phyloP scores from a whole-genome alignment of 768 basidiomycete species.

The Boletales sp. region DNA sequence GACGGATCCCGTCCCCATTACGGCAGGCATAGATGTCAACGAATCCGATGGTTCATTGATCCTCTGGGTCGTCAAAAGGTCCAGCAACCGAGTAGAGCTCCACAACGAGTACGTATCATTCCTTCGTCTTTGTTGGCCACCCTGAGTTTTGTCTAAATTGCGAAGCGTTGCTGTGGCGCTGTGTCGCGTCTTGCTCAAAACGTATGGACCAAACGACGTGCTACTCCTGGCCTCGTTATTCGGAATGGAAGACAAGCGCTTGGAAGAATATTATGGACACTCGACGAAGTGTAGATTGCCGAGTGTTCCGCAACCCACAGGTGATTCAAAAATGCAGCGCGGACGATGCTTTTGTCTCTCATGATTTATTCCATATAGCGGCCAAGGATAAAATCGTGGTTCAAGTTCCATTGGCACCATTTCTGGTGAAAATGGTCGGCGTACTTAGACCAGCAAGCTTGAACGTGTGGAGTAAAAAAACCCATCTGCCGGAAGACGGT shows the following conservation, averaged over 20 bases:
- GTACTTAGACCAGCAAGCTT: not conserved
- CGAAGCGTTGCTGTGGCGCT: conserved; percentile 9
- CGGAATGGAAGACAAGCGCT: not conserved
- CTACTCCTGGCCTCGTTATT: conserved; percentile 12
- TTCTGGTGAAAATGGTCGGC: not conserved
- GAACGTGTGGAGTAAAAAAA: not conserved
- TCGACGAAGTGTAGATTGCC: not conserved
- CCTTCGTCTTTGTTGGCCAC: not conserved
- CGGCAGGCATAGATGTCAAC: conserved; percentile 2
- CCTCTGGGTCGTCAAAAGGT: conserved; percentile 8
- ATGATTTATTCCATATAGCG: not conserved
- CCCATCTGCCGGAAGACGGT: not conserved
- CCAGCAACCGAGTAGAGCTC: not conserved
- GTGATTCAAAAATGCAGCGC: not conserved
- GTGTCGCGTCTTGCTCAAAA: conserved; percentile 10
- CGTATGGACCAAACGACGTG: conserved; percentile 8
- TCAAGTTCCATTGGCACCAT: not conserved
- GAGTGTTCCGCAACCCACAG: not conserved
- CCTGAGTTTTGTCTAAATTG: not conserved
- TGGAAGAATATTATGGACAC: conserved; percentile 1
- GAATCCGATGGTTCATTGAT: not conserved
- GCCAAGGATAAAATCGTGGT: not conserved
- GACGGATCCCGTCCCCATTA: not conserved
- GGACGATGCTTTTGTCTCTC: not conserved
- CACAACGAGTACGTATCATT: conserved; percentile 5